These are phyloP conservation scores for Barnettozyma sucrosica DNA, from an alignment of 805 yeast genomes.

Conservation along the genomic window DNA sequence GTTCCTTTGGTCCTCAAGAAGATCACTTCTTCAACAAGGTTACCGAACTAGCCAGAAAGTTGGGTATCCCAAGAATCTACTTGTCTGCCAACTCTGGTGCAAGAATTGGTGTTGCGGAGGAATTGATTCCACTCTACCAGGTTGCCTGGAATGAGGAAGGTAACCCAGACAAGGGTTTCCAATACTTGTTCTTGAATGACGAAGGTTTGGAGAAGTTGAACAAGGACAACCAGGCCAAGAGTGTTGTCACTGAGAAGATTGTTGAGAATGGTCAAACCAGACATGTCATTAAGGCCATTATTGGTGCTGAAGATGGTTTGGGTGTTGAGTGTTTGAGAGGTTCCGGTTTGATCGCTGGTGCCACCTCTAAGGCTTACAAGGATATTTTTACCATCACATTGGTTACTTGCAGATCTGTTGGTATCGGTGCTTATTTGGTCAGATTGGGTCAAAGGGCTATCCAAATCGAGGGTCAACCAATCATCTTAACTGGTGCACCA, in stretches of 20 bases:
- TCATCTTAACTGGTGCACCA: constrained; percentile 98
- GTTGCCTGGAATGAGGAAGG: constrained; percentile 87
- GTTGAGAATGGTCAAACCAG: constrained; percentile 86
- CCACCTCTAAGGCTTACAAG: constrained; percentile 94
- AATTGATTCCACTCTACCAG: constrained; percentile 78
- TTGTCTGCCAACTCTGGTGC: constrained; percentile 99
- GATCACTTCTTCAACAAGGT: constrained; percentile 88
- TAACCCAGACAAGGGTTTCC: constrained; percentile 81
- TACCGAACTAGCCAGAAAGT: constrained; percentile 83
- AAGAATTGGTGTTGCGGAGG: constrained; percentile 97
- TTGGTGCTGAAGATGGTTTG: constrained; percentile 93
- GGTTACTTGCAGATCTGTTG: constrained; percentile 99
- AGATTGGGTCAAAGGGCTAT: constrained; percentile 98
- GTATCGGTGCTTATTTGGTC: constrained; percentile 98
- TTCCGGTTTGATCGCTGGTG: constrained; percentile 98
- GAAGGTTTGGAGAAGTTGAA: constrained; percentile 55
- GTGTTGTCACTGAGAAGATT: constrained; percentile 67
- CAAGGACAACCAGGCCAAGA: constrained; percentile 51
- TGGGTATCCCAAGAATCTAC: constrained; percentile 93
- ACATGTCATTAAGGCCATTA: constrained; percentile 71
- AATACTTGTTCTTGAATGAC: constrained; percentile 74
- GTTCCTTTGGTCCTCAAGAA: constrained; percentile 97
- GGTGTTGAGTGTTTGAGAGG: constrained; percentile 99
- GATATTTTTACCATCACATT: constrained; percentile 97
- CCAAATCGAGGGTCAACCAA: constrained; percentile 98